Percentiles rank a stretch among this genome's conserved stretches.
Conservation (phyloP, 768 basidiomycete genomes). For the Ephemerocybe angulata region DNA sequence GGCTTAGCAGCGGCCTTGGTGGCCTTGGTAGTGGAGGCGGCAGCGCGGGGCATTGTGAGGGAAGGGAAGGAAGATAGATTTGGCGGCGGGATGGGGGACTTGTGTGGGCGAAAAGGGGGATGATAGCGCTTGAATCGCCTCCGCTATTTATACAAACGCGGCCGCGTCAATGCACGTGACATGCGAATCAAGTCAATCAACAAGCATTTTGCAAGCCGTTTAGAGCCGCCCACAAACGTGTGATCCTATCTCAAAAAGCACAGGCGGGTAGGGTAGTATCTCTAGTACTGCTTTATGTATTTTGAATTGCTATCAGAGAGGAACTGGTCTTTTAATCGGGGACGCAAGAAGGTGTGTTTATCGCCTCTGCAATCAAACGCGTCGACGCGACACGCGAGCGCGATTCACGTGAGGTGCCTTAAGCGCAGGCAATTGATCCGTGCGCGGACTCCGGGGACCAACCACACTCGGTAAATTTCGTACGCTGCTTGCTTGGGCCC, state of each 20-base stretch:
- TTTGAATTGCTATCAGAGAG: background rate
- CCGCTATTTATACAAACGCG: constrained; percentile 47
- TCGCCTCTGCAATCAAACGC: background rate
- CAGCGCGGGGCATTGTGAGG: constrained; percentile 4
- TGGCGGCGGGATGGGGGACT: constrained; percentile 18
- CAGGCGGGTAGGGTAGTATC: background rate
- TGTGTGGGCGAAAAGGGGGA: constrained; percentile 34
- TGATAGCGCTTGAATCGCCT: constrained; percentile 30
- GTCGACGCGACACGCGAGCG: background rate
- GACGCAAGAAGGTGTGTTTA: background rate
- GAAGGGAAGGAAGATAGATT: constrained; percentile 3
- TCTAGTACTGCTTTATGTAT: background rate
- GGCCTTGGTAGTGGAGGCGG: constrained; percentile 14
- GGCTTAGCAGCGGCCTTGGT: constrained; percentile 32
- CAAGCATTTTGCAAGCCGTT: constrained; percentile 23
- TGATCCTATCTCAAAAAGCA: background rate
- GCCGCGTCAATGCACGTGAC: constrained; percentile 41
- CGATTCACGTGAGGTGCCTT: background rate
- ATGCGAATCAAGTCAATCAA: constrained; percentile 34
- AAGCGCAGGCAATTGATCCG: background rate
- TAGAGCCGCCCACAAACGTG: background rate
- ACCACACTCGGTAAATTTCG: constrained; percentile 22
- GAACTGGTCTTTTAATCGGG: background rate
- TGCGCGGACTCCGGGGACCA: constrained; percentile 12
- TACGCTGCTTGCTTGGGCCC: constrained; percentile 7